Percentiles rank a stretch among this genome's conserved stretches.
Conservation (phyloP, 805 yeast species). For the Dipodascus albidus region DNA sequence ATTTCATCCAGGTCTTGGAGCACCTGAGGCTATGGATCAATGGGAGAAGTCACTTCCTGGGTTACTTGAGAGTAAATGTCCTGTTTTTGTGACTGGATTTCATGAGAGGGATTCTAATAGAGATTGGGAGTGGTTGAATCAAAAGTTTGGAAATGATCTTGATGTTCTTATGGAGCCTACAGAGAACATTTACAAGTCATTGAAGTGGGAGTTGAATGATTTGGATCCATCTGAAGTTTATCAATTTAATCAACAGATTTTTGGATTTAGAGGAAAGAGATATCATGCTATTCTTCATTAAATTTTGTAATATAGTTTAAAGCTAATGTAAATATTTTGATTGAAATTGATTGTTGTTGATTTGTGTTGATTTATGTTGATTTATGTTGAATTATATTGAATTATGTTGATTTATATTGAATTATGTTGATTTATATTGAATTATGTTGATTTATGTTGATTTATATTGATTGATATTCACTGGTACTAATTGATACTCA, state of each 20-base stretch:
- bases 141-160: slow-evolving; percentile 59
- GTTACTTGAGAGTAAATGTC: slow-evolving; percentile 84
- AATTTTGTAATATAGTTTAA: too few relatives aligned
- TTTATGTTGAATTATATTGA: too few relatives aligned
- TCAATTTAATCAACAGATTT: slow-evolving; percentile 81
- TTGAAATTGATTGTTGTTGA: too few relatives aligned
- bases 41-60: slow-evolving; percentile 86
- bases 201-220: slow-evolving; percentile 93
- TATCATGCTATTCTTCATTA: slow-evolving; percentile 59
- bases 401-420: too few relatives aligned
- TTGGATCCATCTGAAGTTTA: slow-evolving; percentile 85
- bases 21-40: slow-evolving; percentile 63
- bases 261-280: slow-evolving; percentile 93
- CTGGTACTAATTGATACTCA: too few relatives aligned
- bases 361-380: too few relatives aligned
- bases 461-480: too few relatives aligned
- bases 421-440: too few relatives aligned
- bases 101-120: slow-evolving; percentile 59
- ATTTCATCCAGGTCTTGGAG: slow-evolving; percentile 91
- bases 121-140: slow-evolving; percentile 61
- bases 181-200: slow-evolving; percentile 65
- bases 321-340: neutral
- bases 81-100: slow-evolving; percentile 82
- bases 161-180: slow-evolving; percentile 71
- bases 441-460: too few relatives aligned